phyloP scores from a whole-genome alignment of 768 basidiomycete genomes.

The Lyophyllum decastes region DNA sequence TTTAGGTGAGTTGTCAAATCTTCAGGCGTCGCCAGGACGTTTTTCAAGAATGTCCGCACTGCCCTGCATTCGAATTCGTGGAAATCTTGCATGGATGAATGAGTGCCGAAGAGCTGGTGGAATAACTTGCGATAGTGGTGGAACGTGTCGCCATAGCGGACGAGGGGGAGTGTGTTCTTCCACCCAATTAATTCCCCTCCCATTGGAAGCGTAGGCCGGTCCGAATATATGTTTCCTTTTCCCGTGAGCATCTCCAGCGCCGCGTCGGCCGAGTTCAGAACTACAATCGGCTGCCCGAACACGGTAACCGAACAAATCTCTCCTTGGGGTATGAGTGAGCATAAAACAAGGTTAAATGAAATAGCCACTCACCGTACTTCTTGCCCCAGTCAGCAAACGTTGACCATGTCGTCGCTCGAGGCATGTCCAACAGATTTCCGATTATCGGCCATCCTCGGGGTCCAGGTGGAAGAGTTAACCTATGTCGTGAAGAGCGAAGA shows the following conservation, averaged over 20 bases:
- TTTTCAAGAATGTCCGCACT: not conserved
- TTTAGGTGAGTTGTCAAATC: slow-evolving; percentile 5
- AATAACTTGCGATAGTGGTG: slow-evolving; percentile 13
- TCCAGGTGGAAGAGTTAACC: no score
- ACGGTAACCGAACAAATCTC: not conserved
- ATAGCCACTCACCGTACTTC: no score
- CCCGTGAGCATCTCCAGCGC: not conserved
- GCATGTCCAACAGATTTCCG: no score
- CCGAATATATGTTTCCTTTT: not conserved
- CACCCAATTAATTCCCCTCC: slow-evolving; percentile 32
- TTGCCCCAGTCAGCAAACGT: no score
- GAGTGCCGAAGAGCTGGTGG: no score
- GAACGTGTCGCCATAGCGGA: slow-evolving; percentile 14
- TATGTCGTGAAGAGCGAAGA: no score
- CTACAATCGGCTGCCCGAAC: not conserved
- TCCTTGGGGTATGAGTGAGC: no score
- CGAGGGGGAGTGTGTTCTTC: slow-evolving; percentile 9
- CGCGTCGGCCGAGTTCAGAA: not conserved
- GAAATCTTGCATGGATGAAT: no score
- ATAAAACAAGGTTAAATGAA: no score
- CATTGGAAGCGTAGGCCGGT: slow-evolving; percentile 16
- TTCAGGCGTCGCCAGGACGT: not conserved
- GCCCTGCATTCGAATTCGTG: not conserved
- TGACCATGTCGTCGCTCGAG: no score
- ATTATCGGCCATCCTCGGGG: no score